Base-by-base conservation (phyloP, 192 early-diverging fungal genomes). In the Podila verticillata region DNA sequence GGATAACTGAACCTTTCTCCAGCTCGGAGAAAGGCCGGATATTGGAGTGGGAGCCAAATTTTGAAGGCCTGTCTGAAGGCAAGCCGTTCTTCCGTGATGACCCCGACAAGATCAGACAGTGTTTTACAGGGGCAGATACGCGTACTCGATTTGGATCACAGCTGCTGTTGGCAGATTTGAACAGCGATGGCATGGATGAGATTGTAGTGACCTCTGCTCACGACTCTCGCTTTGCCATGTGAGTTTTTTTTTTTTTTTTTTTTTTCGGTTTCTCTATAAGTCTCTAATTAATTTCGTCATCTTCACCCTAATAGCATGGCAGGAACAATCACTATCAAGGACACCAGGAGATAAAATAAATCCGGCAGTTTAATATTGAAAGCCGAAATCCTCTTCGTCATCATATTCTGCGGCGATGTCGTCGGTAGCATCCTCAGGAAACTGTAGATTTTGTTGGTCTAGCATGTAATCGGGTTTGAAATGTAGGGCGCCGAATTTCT, bases 201-300 rank as follows among this genome's bases (percentile, higher is more conserved):
- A n/a, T 80, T 26, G 54, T 80, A 2, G 77, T 80, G 19, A 68
- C 77, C 4, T 80, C 77, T 10, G 71, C 77, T 15, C 77, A 80
- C 49, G 48, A 70, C 30, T 80, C 77, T 3, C 69, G 67, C 32
- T 80, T 63, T 60, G 65, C 70, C 22, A 65, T 28, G 77, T 80
- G 68, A 67, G 77, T 63, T 35, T 4, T 47, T 10, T 64, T 34
- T 15, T 12, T 9, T 36, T 44, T 44, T 44, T 15, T 15, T 44
- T 44, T 15, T 44, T 10, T 15, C 9, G 9, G 1, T 61, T 34
- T 17, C 5, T 31, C 3, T 7, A 26, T 34, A 31, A 7, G 30
- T 4, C 19, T 8, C 24, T 39, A n/a, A 63, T 34, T 30, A 9
- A 39, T 22, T 12, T 8, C 30, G 39, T 5, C 9, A 7, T 28